Evolutionary conservation across 306 rosid genomes (phyloP), one percentile per base, ranked within the genome.

Genomic region (Albizia julibrissin): DNA sequence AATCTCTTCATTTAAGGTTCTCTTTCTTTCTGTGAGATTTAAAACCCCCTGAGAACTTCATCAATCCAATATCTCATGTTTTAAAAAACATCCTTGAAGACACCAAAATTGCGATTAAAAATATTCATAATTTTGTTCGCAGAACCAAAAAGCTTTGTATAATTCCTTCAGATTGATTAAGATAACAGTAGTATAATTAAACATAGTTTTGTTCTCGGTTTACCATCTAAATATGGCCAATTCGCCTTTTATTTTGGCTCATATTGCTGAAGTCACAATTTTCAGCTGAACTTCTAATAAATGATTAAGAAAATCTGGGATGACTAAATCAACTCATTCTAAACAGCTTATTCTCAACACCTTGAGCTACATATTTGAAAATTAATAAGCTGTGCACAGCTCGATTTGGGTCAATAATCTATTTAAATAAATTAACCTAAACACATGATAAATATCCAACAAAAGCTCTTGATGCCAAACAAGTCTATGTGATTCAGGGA

Each of bases 1-100:
- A 75, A 75, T 79, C 62, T 74, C 68, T 79, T 79, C 46, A 43
- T 69, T 42, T 37, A 69, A 78, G 33, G 64, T 69, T 64, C 49
- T 75, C 70, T 33, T 68, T 69, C 22, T 29, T 75, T 79, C 52
- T 72, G 72, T 34, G 69, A 29, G 58, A 80, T 64, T 13, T 34
- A 46, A 79, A 62, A 22, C 54, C 26, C 62, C 66, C 79, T 18
- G 8, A 33, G 65, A 58, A 69, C 66, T 34, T 47, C 40, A 39
- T 75, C 31, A 66, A 80, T 27, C 14, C 37, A 61, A 66, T 33
- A 47, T 12, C 37, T 44, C 31, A 42, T 8, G 16, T 42, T 67
- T 50, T 68, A 21, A 61, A 77, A 83, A 11, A 71, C 67, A 77
- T 50, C 26, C 67, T 49, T 12, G 18, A 64, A 64, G 52, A 33